Evolutionary conservation across 2,329 filamentous ascomycete genomes (phyloP).

Genomic region (Tolypocladium paradoxum): DNA sequence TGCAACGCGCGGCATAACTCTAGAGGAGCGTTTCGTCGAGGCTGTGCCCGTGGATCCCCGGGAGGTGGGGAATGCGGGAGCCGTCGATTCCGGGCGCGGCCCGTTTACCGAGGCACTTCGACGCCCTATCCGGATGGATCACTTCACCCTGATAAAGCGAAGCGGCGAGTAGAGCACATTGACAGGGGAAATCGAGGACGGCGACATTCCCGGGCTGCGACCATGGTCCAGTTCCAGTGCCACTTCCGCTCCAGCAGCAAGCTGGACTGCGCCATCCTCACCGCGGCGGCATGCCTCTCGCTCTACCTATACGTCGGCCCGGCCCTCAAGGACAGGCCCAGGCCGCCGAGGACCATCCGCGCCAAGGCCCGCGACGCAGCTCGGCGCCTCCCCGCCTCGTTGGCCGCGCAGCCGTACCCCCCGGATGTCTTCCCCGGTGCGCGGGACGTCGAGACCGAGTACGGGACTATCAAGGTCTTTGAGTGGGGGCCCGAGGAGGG

Average conservation of each 20-base stretch:
- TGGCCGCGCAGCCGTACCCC: slow-evolving; percentile 45
- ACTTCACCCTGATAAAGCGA: neutral
- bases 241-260: neutral
- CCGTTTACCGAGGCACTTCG: neutral
- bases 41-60: neutral
- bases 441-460: slow-evolving; percentile 57
- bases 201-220: neutral
- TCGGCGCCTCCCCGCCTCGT: neutral
- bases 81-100: neutral
- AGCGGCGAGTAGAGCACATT: neutral
- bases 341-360: neutral
- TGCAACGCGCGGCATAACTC: too few relatives aligned
- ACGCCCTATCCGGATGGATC: neutral
- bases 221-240: neutral
- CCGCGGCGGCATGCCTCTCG: slow-evolving; percentile 19
- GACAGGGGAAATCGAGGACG: neutral
- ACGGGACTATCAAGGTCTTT: slow-evolving; percentile 62
- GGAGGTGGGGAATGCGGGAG: neutral
- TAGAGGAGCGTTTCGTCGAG: neutral
- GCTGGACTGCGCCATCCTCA: slow-evolving; percentile 5
- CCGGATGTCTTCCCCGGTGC: slow-evolving; percentile 58
- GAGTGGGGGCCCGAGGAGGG: slow-evolving; percentile 70
- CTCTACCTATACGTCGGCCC: slow-evolving; percentile 23
- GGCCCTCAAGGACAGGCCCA: slow-evolving; percentile 8
- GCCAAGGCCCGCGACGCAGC: slow-evolving; percentile 2